These are phyloP conservation scores for Kluyveromyces sp. DNA, from an alignment of 1,139 yeast genomes.

Conservation along the genomic window DNA sequence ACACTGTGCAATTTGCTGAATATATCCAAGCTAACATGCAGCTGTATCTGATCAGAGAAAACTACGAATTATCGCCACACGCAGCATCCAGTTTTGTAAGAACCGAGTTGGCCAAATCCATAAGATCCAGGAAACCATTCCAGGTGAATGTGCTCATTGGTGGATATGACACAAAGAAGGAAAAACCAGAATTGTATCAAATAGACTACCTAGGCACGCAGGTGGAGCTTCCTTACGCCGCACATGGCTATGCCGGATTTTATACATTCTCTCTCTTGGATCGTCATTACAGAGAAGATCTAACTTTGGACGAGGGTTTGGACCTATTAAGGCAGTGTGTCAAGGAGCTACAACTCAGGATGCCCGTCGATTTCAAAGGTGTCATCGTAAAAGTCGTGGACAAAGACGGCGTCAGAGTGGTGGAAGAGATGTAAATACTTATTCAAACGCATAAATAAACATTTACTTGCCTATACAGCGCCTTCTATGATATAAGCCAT, in stretches of 20 bases:
- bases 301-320: conserved; percentile 74
- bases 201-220: conserved; percentile 92
- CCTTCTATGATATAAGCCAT: not conserved
- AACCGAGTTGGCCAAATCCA: conserved; percentile 76
- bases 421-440: conserved; percentile 33
- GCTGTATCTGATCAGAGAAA: conserved; percentile 80
- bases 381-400: conserved; percentile 70
- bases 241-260: conserved; percentile 95
- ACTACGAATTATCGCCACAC: conserved; percentile 68
- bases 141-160: conserved; percentile 87
- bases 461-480: not conserved
- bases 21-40: conserved; percentile 89
- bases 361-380: conserved; percentile 97
- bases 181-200: conserved; percentile 70
- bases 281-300: conserved; percentile 77
- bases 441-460: not conserved
- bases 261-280: conserved; percentile 86
- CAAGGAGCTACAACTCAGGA: conserved; percentile 71
- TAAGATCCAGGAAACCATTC: conserved; percentile 89
- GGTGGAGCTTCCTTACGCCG: conserved; percentile 88
- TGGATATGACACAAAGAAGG: conserved; percentile 64
- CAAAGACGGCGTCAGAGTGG: conserved; percentile 57
- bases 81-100: conserved; percentile 88
- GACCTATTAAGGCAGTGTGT: conserved; percentile 66
- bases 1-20: conserved; percentile 94